Base-by-base conservation (phyloP, 805 yeast species). In the Zygosaccharomyces lentus region DNA sequence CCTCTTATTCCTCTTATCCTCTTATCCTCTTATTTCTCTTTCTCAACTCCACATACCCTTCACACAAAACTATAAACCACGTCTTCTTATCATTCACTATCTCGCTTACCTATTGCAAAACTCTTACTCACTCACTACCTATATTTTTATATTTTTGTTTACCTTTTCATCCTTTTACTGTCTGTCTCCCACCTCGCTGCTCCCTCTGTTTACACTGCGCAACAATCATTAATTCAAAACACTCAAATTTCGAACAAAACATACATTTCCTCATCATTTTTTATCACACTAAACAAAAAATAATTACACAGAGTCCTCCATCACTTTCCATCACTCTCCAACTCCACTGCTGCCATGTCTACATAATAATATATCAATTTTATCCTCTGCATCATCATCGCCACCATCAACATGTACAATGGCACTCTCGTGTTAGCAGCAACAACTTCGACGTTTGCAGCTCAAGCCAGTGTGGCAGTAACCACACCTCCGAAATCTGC, bases 401-500 rank as follows among this genome's bases (percentile, higher is more conserved):
- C 37, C 15, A 15, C 37, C 37, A 34, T 34, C 37, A 34, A 17
- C 37, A 34, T 34, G 37, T 34, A 34, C 37, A 34, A 17, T 24
- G 37, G 37, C 8, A 34, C 19, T 13, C 37, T 34, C 37, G 37
- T 15, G 37, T 34, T 34, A 34, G 37, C 37, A 34, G 37, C 37
- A 24, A 34, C 17, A 34, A 34, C 37, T 34, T 34, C 37, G 6
- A 34, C 37, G 37, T 34, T 34, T 34, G 37, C 37, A 34, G 24
- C 12, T 34, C 37, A 34, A 34, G 23, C 37, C 37, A 34, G 15
- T 34, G 37, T 34, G 37, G 37, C 15, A 34, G 5, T 24, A 34
- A 34, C 37, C 37, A 34, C 37, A 34, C 37, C 37, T 34, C 37
- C 19, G 37, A 34, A 34, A 34, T 34, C 37, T 34, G 37, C 37